phyloP scores from a whole-genome alignment of 2,329 filamentous ascomycete genomes.

The Xylariaceae sp. region DNA sequence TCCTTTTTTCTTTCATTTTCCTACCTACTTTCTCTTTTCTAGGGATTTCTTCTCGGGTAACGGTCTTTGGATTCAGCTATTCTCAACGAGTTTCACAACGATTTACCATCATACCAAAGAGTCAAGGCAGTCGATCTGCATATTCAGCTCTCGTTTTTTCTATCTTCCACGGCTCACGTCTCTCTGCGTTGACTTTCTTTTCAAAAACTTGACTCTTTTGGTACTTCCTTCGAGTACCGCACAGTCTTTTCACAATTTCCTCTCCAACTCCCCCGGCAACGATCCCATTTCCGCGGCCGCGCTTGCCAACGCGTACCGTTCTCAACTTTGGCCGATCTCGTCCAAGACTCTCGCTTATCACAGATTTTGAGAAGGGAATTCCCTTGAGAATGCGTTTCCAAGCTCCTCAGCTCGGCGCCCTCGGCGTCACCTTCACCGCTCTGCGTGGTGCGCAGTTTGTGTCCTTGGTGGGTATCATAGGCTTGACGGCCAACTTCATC shows the following conservation, averaged over 20 bases:
- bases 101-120: conserved; percentile 13
- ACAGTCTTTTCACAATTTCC: conserved; percentile 30
- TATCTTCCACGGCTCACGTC: conserved; percentile 1
- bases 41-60: conserved; percentile 15
- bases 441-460: conserved; percentile 68
- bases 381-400: conserved; percentile 41
- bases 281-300: conserved; percentile 41
- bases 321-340: conserved; percentile 24
- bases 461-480: conserved; percentile 72
- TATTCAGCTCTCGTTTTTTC: conserved; percentile 7
- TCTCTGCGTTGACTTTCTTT: conserved; percentile 15
- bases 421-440: conserved; percentile 74
- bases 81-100: conserved; percentile 17
- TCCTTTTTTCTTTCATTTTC: conserved; percentile 24
- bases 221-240: conserved; percentile 20
- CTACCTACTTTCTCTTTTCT: conserved; percentile 16
- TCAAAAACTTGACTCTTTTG: conserved; percentile 9
- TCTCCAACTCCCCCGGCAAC: conserved; percentile 30
- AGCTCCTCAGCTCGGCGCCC: conserved; percentile 58
- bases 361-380: conserved; percentile 29
- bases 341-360: conserved; percentile 43
- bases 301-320: conserved; percentile 39
- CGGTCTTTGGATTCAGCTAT: conserved; percentile 21
- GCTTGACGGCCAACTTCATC: conserved; percentile 79
- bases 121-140: conserved; percentile 14